A percentile compares a stretch with the other conserved stretches of the same genome.
Evolutionary conservation across 2,329 filamentous ascomycete genomes (phyloP).

Genomic region (Sporothrix dimorphospora): DNA sequence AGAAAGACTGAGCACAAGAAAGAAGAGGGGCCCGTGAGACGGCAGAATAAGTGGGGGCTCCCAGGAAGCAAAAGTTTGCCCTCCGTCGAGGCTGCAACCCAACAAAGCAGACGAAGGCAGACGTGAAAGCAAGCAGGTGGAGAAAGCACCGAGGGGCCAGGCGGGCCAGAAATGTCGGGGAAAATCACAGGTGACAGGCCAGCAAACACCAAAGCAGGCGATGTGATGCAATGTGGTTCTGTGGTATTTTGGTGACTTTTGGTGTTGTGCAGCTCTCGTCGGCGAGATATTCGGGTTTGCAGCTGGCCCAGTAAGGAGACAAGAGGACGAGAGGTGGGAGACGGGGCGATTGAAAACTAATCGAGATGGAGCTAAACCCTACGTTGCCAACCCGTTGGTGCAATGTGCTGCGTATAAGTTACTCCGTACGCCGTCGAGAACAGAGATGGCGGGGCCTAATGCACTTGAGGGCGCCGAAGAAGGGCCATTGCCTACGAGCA

Average conservation of each 20-base stretch:
- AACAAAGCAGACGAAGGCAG: neutral
- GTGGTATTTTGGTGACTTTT: neutral
- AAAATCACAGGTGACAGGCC: neutral
- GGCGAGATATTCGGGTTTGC: constrained; percentile 16
- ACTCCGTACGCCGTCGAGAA: neutral
- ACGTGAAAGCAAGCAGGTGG: neutral
- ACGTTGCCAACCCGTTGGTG: constrained; percentile 1
- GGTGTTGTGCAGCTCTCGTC: constrained; percentile 13
- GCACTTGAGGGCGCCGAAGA: constrained; percentile 27
- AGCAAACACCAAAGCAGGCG: neutral
- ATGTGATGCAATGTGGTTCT: neutral
- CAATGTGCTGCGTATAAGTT: neutral
- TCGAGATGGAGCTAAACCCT: constrained; percentile 1
- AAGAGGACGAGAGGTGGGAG: neutral
- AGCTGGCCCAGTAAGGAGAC: neutral
- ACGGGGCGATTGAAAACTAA: neutral
- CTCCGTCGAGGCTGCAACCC: neutral
- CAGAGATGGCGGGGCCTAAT: constrained; percentile 4
- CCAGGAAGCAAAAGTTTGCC: neutral
- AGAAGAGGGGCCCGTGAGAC: constrained; percentile 16
- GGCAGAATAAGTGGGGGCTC: constrained; percentile 19
- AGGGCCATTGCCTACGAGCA: constrained; percentile 25
- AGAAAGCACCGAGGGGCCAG: neutral
- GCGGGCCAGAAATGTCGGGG: neutral
- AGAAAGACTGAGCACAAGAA: neutral